Evolutionary conservation across 108 stramenopile species (phyloP).

Genomic region (Fragilaria radians): DNA sequence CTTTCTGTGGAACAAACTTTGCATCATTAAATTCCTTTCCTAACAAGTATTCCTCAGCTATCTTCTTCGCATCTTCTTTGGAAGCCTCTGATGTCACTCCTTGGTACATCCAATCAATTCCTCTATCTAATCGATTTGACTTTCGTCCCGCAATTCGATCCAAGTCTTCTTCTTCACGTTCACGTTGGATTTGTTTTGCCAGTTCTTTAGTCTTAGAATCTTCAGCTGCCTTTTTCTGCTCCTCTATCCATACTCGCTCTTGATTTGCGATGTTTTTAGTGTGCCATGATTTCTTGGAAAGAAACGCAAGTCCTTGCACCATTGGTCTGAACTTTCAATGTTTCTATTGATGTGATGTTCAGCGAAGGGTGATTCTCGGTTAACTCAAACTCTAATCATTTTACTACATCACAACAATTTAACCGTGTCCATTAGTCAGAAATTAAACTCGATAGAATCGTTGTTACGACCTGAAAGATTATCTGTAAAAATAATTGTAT

Average conservation of each 20-base stretch:
- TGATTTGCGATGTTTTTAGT: constrained; percentile 88
- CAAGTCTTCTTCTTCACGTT: constrained; percentile 88
- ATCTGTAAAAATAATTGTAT: no score
- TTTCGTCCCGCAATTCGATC: constrained; percentile 67
- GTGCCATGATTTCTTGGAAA: constrained; percentile 95
- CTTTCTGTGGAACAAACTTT: constrained; percentile 29
- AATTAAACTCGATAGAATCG: no score
- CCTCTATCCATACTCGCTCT: constrained; percentile 94
- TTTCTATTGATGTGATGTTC: no score
- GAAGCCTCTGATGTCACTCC: constrained; percentile 22
- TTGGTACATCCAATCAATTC: constrained; percentile 94
- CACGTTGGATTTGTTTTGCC: constrained; percentile 83
- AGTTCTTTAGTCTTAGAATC: constrained; percentile 75
- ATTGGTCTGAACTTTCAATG: no score
- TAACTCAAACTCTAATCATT: no score
- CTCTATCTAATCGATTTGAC: constrained; percentile 52
- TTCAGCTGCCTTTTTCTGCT: constrained; percentile 84
- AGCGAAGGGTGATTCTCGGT: no score
- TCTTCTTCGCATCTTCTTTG: constrained; percentile 56
- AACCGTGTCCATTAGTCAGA: no score
- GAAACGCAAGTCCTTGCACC: constrained; percentile 84
- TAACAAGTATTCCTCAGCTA: constrained; percentile 83
- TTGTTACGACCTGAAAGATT: no score
- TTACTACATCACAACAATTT: no score
- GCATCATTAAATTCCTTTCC: constrained; percentile 71